Evolutionary conservation across 2,329 filamentous ascomycete species (phyloP).

Genomic region (Ceratocystis ficicola): DNA sequence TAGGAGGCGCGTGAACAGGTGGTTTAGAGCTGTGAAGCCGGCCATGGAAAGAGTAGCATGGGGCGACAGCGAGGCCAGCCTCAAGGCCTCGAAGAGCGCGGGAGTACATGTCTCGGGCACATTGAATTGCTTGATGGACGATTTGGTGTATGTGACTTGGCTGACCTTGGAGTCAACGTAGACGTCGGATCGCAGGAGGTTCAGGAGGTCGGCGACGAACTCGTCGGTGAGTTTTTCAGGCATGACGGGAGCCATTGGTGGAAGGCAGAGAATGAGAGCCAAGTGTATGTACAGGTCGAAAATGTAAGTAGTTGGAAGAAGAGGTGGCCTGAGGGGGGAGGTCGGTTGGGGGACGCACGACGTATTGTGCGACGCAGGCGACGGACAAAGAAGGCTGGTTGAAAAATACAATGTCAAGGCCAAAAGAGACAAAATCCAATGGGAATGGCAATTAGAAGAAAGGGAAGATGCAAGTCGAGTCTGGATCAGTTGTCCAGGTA

Average conservation of each 20-base stretch:
- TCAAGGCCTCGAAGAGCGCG: conserved; percentile 70
- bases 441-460: too few relatives aligned
- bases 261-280: background rate
- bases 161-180: conserved; percentile 58
- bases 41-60: conserved; percentile 68
- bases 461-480: too few relatives aligned
- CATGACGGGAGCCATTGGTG: conserved; percentile 29
- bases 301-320: background rate
- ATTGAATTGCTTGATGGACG: conserved; percentile 82
- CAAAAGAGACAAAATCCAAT: too few relatives aligned
- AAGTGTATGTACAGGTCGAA: too few relatives aligned
- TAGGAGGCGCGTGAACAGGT: conserved; percentile 73
- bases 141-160: conserved; percentile 64
- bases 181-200: conserved; percentile 37
- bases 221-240: conserved; percentile 48
- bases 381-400: too few relatives aligned
- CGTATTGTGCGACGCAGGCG: too few relatives aligned
- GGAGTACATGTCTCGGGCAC: conserved; percentile 63
- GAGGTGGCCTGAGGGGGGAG: background rate
- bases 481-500: background rate
- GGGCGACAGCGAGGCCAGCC: conserved; percentile 60
- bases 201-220: conserved; percentile 44
- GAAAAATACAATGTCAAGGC: too few relatives aligned
- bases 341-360: too few relatives aligned
- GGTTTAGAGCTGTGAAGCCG: conserved; percentile 76